Conservation (phyloP, 768 basidiomycete species). For the Krasilnikovozyma curviuscula region DNA sequence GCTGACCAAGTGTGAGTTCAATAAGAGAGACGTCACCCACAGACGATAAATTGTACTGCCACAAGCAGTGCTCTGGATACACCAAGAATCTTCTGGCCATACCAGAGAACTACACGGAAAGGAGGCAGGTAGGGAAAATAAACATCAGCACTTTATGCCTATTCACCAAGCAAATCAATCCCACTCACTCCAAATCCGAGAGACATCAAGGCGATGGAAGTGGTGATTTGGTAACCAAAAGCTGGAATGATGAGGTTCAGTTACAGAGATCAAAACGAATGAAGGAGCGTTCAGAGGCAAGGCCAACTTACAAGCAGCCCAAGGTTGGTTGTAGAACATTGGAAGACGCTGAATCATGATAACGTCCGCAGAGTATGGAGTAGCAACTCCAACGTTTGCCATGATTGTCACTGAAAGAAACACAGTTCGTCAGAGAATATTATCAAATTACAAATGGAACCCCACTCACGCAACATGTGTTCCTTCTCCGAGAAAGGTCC, state of each 20-base stretch:
- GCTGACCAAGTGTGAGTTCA: no score
- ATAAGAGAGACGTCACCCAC: no score
- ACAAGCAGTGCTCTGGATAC: conserved; percentile 17
- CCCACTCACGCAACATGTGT: conserved; percentile 14
- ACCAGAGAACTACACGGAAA: conserved; percentile 16
- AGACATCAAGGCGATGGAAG: background rate
- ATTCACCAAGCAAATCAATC: no score
- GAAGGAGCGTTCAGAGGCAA: conserved; percentile 12
- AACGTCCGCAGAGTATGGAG: conserved; percentile 21
- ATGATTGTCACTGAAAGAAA: conserved; percentile 25
- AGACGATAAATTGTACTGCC: conserved; percentile 20
- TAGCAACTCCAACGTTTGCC: conserved; percentile 21
- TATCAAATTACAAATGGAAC: background rate
- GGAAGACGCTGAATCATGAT: conserved; percentile 17
- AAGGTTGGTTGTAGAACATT: conserved; percentile 21
- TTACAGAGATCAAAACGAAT: background rate
- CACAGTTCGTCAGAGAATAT: background rate
- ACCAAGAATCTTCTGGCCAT: conserved; percentile 18
- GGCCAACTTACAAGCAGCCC: conserved; percentile 18
- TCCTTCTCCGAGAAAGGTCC: conserved; percentile 23
- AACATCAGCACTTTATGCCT: no score
- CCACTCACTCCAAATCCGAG: no score
- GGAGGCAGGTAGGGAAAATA: background rate
- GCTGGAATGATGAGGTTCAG: background rate
- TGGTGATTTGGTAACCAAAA: no score